A percentile compares a stretch with the other conserved stretches of the same genome.
phyloP scores from a whole-genome alignment of 2,329 filamentous ascomycete genomes.

The Colletotrichum sojae region DNA sequence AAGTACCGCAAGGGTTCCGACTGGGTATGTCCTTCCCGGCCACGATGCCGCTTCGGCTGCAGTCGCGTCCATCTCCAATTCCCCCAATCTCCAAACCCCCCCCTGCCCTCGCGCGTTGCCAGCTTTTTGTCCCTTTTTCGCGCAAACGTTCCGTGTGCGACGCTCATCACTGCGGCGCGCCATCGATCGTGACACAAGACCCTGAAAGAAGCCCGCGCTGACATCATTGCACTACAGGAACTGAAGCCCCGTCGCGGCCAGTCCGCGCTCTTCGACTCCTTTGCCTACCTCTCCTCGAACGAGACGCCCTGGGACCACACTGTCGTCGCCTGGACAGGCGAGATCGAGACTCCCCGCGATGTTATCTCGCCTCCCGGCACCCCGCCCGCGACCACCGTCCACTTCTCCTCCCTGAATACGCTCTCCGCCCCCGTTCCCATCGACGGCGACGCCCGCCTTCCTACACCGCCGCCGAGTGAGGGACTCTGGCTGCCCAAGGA shows the following conservation, averaged over 20 bases:
- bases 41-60: neutral
- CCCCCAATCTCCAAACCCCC: neutral
- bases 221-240: conserved; percentile 65
- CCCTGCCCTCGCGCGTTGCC: neutral
- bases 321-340: conserved; percentile 94
- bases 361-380: conserved; percentile 62
- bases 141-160: neutral
- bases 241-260: conserved; percentile 85
- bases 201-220: conserved; percentile 21
- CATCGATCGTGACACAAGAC: neutral
- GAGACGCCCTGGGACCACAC: conserved; percentile 91
- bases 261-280: conserved; percentile 92
- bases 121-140: neutral
- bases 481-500: conserved; percentile 79
- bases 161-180: too few species aligned
- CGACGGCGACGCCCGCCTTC: conserved; percentile 69
- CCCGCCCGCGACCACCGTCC: conserved; percentile 64
- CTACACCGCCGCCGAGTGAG: conserved; percentile 73
- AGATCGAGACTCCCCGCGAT: conserved; percentile 73
- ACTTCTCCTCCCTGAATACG: conserved; percentile 74
- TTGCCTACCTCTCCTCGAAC: conserved; percentile 88
- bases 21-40: conserved; percentile 65
- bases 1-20: conserved; percentile 71
- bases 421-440: conserved; percentile 86
- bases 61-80: neutral